phyloP scores from a whole-genome alignment of 1,139 yeast species.

The Saccharomycopsis phalli region DNA sequence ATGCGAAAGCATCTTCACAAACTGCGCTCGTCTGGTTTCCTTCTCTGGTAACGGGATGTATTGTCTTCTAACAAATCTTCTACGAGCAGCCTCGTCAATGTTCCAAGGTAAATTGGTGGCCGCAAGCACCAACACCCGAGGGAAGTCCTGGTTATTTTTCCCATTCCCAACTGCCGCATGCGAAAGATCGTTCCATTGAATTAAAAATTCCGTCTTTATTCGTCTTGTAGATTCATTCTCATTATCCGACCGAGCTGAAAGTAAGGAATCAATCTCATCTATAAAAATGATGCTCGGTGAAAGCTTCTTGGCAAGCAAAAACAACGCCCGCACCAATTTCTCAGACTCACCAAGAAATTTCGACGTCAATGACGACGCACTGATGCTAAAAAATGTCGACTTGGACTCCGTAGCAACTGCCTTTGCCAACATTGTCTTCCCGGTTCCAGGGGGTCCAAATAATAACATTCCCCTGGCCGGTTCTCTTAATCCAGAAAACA shows the following conservation, averaged over 20 bases:
- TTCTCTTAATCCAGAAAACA: slow-evolving; percentile 84
- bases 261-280: slow-evolving; percentile 89
- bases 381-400: slow-evolving; percentile 86
- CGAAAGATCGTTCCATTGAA: slow-evolving; percentile 92
- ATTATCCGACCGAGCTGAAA: slow-evolving; percentile 69
- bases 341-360: slow-evolving; percentile 93
- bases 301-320: slow-evolving; percentile 72
- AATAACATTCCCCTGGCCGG: slow-evolving; percentile 94
- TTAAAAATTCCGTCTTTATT: slow-evolving; percentile 86
- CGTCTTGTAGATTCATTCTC: slow-evolving; percentile 90
- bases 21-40: slow-evolving; percentile 70
- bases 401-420: slow-evolving; percentile 97
- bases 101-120: slow-evolving; percentile 98
- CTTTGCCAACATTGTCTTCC: slow-evolving; percentile 94
- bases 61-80: slow-evolving; percentile 88
- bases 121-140: slow-evolving; percentile 82
- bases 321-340: slow-evolving; percentile 83
- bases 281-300: slow-evolving; percentile 94
- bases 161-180: slow-evolving; percentile 77
- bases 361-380: slow-evolving; percentile 87
- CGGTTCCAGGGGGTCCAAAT: slow-evolving; percentile 98
- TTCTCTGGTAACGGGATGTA: slow-evolving; percentile 92
- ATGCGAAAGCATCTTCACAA: slow-evolving; percentile 57
- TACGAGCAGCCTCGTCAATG: slow-evolving; percentile 94
- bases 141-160: slow-evolving; percentile 43